These are phyloP conservation scores for Euphorbia celastroides DNA, from an alignment of 441 rosid species.

Conservation along the genomic window DNA sequence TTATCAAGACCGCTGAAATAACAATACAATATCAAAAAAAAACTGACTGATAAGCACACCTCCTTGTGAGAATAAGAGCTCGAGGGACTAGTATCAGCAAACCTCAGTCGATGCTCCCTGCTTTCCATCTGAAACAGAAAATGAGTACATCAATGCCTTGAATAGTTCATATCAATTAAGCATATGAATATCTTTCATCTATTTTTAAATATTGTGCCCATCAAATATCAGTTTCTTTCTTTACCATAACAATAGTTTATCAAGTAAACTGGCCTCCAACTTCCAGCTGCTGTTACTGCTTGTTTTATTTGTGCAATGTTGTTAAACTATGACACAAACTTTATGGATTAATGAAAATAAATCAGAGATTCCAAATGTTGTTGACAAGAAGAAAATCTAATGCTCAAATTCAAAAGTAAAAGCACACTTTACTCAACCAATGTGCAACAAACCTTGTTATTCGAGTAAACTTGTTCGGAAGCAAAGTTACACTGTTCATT, in stretches of 20 bases:
- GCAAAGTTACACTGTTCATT: constrained; percentile 37
- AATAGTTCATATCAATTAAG: constrained; percentile 4
- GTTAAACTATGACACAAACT: background rate
- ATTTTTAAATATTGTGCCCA: background rate
- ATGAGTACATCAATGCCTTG: constrained; percentile 19
- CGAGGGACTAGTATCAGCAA: constrained; percentile 69
- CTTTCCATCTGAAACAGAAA: constrained; percentile 57
- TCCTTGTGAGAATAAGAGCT: constrained; percentile 88
- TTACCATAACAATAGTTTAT: background rate
- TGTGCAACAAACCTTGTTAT: constrained; percentile 53
- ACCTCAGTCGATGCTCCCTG: constrained; percentile 77
- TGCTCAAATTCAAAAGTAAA: constrained; percentile 1
- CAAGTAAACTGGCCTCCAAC: too few species aligned
- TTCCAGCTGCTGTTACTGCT: background rate
- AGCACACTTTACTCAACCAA: background rate
- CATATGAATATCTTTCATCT: background rate
- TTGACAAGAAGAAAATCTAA: background rate
- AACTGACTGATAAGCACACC: constrained; percentile 36
- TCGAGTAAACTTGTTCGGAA: constrained; percentile 42
- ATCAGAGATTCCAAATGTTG: background rate
- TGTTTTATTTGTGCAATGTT: background rate
- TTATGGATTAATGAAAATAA: background rate
- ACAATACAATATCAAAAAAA: background rate
- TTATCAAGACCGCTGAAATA: constrained; percentile 3
- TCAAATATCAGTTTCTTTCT: background rate